Conservation (phyloP, 371 early-diverging fungal species). For the Entomophthora muscae region DNA sequence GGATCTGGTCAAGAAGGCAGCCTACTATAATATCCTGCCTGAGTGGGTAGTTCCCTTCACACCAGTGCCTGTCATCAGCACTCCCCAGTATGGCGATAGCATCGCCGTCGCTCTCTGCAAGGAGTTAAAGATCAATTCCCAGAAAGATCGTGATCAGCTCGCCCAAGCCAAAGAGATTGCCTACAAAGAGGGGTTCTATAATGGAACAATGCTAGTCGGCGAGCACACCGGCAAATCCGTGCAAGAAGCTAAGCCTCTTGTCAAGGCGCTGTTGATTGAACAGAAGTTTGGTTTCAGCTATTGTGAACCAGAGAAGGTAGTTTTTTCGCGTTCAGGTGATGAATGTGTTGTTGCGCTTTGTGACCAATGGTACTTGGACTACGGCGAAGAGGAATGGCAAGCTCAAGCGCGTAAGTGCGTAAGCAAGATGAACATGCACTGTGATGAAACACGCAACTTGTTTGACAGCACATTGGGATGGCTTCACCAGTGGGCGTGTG, state of each 20-base stretch:
- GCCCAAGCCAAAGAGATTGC: conserved; percentile 86
- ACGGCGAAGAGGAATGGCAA: conserved; percentile 91
- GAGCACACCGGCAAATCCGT: conserved; percentile 65
- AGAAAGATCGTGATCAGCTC: conserved; percentile 81
- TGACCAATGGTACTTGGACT: conserved; percentile 99
- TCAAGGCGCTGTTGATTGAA: conserved; percentile 55
- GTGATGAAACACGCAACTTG: conserved; percentile 73
- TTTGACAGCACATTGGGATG: conserved; percentile 86
- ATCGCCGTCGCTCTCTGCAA: conserved; percentile 70
- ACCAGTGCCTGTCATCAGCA: conserved; percentile 71
- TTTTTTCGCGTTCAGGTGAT: conserved; percentile 94
- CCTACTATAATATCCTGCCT: conserved; percentile 71
- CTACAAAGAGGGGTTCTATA: conserved; percentile 97
- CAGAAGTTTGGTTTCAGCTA: conserved; percentile 65
- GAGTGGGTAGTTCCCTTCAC: conserved; percentile 76
- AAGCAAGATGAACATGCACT: conserved; percentile 64
- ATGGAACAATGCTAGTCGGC: conserved; percentile 76
- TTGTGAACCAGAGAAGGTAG: conserved; percentile 91
- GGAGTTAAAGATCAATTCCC: conserved; percentile 83
- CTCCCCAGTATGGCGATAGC: conserved; percentile 71
- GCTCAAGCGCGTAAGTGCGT: conserved; percentile 61
- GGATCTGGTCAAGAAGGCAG: conserved; percentile 86
- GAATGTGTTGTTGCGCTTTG: conserved; percentile 96
- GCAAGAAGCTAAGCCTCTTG: conserved; percentile 79
- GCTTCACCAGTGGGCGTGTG: conserved; percentile 99